Conservation (phyloP, 352 stramenopile species). For the Globisporangium abappressorium region DNA sequence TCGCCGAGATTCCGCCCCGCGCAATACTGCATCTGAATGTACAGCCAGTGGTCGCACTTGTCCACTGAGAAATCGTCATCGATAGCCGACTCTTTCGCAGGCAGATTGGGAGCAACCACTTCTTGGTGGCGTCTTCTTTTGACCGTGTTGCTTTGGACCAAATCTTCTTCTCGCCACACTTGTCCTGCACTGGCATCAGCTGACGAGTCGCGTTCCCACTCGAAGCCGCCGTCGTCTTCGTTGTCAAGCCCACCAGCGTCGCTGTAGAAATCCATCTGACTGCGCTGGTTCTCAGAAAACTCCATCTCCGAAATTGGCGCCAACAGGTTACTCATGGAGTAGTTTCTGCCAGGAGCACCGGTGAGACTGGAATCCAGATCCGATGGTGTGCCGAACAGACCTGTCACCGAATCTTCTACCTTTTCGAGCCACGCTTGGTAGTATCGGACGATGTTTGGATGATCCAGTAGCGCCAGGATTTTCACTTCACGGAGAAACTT, state of each 20-base stretch:
- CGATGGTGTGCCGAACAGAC: constrained; percentile 21
- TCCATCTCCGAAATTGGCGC: constrained; percentile 66
- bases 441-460: constrained; percentile 92
- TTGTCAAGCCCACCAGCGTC: constrained; percentile 37
- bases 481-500: constrained; percentile 93
- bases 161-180: constrained; percentile 64
- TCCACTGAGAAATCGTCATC: constrained; percentile 51
- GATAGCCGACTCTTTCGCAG: constrained; percentile 15
- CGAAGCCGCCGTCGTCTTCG: constrained; percentile 67
- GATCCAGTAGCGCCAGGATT: constrained; percentile 89
- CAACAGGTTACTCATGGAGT: constrained; percentile 73
- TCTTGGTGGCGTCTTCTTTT: constrained; percentile 6
- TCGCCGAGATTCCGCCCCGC: constrained; percentile 82
- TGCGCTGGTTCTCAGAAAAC: constrained; percentile 53
- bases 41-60: constrained; percentile 86
- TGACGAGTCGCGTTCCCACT: constrained; percentile 69
- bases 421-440: constrained; percentile 92
- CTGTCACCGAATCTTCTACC: constrained; percentile 49
- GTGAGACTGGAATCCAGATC: constrained; percentile 33
- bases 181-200: constrained; percentile 31
- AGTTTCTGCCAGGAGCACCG: constrained; percentile 39
- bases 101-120: constrained; percentile 14
- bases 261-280: constrained; percentile 43
- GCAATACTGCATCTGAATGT: constrained; percentile 93
- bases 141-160: constrained; percentile 25